Evolutionary conservation across 2,329 filamentous ascomycete species (phyloP), one percentile per base, ranked within the genome.

Genomic region (Calonectria honghensis): DNA sequence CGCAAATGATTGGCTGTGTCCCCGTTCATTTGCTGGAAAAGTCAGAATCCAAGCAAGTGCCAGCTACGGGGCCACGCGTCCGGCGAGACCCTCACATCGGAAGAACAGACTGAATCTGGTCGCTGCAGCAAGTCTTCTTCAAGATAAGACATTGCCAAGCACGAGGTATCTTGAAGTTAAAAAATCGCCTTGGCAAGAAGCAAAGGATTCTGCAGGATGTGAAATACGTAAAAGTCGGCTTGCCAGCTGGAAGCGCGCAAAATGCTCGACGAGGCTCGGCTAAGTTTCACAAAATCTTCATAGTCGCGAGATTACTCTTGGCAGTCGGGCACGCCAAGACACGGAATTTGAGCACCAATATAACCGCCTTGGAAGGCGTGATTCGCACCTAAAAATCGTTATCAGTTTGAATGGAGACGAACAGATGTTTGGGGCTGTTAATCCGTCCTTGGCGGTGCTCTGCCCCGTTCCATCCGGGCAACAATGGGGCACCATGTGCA

Each of bases 341-440:
- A 41, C 37, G 27, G 24, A 14, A 27, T 16, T 41, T 29, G n/a
- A 61, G 35, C 35, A 41, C 35, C 35, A 10, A 63, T 31, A 63
- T 27, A 63, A 16, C 37, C 35, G 57, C 57, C 57, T 27, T 63
- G 57, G n/a, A 63, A 63, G 57, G 57, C 57, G 57, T 63, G 57
- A 63, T 63, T 63, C 41, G 57, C 57, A 63, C 57, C 57, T 41
- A 63, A 63, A 63, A 63, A 63, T 63, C 57, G 57, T 63, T 63
- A 63, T 63, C 57, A 63, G 57, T 63, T 37, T 14, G 24, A 29
- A 63, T 63, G 57, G 57, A 29, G 57, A 41, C 57, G 24, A 6
- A n/a, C 14, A 41, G 14, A 41, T 63, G 57, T 63, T 63, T 39
- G 57, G 57, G 57, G 35, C 57, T 63, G 32, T 63, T 24, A 18